Conservation (phyloP, 768 basidiomycete species). For the Chalciporus piperatus region DNA sequence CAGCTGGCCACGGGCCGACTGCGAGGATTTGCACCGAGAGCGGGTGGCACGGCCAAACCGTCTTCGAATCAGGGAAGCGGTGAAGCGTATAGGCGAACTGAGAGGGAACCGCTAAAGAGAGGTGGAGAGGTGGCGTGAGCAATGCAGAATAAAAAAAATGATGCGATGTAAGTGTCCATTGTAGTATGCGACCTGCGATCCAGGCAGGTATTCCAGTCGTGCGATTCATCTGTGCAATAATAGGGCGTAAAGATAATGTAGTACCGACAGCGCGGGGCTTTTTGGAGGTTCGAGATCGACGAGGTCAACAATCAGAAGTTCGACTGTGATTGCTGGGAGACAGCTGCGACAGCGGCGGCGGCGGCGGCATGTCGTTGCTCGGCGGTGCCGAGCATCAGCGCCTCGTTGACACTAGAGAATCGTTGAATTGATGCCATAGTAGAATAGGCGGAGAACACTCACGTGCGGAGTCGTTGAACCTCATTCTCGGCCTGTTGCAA, state of each 20-base stretch:
- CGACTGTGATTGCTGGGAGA: slow-evolving; percentile 41
- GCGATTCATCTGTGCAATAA: slow-evolving; percentile 38
- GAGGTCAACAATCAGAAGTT: slow-evolving; percentile 43
- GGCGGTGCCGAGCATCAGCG: slow-evolving; percentile 81
- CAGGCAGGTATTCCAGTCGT: slow-evolving; percentile 53
- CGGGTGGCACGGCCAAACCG: slow-evolving; percentile 58
- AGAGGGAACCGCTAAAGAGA: slow-evolving; percentile 20
- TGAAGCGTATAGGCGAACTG: slow-evolving; percentile 17
- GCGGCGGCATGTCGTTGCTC: slow-evolving; percentile 64
- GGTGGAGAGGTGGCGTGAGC: slow-evolving; percentile 35
- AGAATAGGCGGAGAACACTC: slow-evolving; percentile 15
- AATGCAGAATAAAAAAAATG: slow-evolving; percentile 41
- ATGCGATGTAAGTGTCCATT: slow-evolving; percentile 40
- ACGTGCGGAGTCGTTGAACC: slow-evolving; percentile 73
- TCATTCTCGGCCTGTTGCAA: slow-evolving; percentile 78
- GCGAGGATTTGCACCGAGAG: slow-evolving; percentile 26
- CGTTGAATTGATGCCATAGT: not conserved
- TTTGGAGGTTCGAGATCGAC: slow-evolving; percentile 20
- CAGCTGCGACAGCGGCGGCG: slow-evolving; percentile 54
- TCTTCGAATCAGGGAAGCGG: slow-evolving; percentile 22
- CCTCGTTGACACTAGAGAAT: slow-evolving; percentile 69
- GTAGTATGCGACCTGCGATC: slow-evolving; percentile 56
- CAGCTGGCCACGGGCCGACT: slow-evolving; percentile 43
- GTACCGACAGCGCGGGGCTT: slow-evolving; percentile 25
- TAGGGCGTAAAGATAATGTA: slow-evolving; percentile 39